Evolutionary conservation across 208 protist genomes (phyloP).

Genomic region (Trichomonas vaginalis): DNA sequence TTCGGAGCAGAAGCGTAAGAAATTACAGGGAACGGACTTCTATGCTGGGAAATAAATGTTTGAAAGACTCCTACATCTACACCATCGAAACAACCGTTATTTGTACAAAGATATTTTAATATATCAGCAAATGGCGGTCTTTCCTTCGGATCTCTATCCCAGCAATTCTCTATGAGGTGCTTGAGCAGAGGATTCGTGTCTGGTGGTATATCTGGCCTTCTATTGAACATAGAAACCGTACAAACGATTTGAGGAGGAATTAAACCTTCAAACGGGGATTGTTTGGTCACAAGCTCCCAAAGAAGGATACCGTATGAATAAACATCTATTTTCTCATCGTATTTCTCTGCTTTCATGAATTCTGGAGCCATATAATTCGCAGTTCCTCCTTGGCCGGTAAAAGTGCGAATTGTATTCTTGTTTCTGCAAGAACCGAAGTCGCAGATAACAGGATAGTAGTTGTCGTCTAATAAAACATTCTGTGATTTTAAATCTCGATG

Average conservation of each 20-base stretch:
- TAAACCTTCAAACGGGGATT: not conserved
- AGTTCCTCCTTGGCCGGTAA: not conserved
- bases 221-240: not conserved
- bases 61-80: not conserved
- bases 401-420: not conserved
- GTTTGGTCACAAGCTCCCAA: not conserved
- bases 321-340: constrained; percentile 16
- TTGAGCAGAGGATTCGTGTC: not conserved
- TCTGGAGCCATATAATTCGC: not conserved
- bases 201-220: not conserved
- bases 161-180: not conserved
- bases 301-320: not conserved
- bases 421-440: not conserved
- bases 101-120: not conserved
- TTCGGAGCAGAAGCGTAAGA: not conserved
- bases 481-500: not conserved
- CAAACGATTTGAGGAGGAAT: not conserved
- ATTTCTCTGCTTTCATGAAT: not conserved
- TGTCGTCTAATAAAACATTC: not conserved
- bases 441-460: not conserved
- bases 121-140: not conserved
- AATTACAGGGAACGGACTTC: not conserved
- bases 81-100: not conserved
- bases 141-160: not conserved
- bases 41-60: not conserved